Percentiles rank a stretch among this genome's conserved stretches.
Conservation (phyloP, 164 flowering plant species). For the Vitis rotundifolia region DNA sequence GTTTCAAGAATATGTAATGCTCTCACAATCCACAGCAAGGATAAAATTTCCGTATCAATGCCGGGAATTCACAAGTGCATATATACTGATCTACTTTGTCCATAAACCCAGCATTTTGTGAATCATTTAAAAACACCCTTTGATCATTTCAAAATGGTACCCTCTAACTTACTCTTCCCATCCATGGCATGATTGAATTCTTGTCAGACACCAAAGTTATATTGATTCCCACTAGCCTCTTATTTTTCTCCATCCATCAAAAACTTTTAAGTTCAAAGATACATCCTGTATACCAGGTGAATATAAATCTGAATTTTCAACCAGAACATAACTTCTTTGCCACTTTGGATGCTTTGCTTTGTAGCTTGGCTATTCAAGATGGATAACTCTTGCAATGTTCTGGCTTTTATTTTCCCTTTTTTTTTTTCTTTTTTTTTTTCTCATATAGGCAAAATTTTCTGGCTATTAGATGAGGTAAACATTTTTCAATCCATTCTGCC, state of each 20-base stretch:
- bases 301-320: conserved; percentile 59
- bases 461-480: conserved; percentile 97
- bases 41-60: conserved; percentile 71
- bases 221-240: too few species aligned
- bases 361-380: conserved; percentile 76
- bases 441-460: conserved; percentile 25
- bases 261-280: conserved; percentile 75
- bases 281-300: conserved; percentile 88
- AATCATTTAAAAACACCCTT: conserved; percentile 48
- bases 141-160: conserved; percentile 61
- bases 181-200: conserved; percentile 41
- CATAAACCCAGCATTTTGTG: conserved; percentile 33
- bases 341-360: conserved; percentile 89
- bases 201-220: conserved; percentile 8
- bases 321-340: conserved; percentile 53
- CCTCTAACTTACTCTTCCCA: conserved; percentile 59
- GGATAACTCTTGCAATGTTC: conserved; percentile 81
- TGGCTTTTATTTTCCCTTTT: too few species aligned
- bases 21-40: conserved; percentile 70
- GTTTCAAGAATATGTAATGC: conserved; percentile 34
- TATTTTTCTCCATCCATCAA: conserved; percentile 72
- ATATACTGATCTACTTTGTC: conserved; percentile 51
- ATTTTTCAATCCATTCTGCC: conserved; percentile 84
- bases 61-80: conserved; percentile 48
- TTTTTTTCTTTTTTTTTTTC: too few species aligned